phyloP scores from a whole-genome alignment of 768 basidiomycete species.

The Leucocoprinus leucothites region DNA sequence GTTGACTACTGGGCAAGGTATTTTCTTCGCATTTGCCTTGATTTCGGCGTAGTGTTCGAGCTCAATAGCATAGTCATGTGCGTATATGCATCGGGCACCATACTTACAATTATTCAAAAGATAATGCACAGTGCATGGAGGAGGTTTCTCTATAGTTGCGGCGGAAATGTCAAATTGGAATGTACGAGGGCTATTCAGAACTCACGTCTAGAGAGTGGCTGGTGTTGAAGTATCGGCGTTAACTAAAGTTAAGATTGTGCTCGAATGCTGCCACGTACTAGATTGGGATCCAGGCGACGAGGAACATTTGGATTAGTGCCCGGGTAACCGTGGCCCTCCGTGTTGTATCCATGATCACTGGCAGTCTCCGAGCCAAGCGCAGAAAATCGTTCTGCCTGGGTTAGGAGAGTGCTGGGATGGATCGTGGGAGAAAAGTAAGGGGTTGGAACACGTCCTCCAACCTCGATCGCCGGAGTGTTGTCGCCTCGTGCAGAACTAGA shows the following conservation, averaged over 20 bases:
- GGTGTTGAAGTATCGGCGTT: conserved; percentile 17
- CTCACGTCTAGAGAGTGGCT: conserved; percentile 65
- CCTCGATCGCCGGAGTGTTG: background rate
- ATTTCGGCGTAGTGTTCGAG: conserved; percentile 53
- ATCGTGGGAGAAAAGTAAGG: background rate
- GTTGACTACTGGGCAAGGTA: conserved; percentile 57
- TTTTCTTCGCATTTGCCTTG: conserved; percentile 54
- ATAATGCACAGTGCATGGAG: conserved; percentile 68
- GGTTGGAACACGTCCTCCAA: background rate
- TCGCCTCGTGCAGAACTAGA: background rate
- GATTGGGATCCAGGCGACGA: conserved; percentile 48
- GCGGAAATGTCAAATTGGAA: conserved; percentile 15
- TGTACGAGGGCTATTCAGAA: conserved; percentile 16
- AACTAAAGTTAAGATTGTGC: conserved; percentile 9
- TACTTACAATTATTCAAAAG: conserved; percentile 54
- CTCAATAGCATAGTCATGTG: conserved; percentile 57
- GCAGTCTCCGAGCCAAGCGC: background rate
- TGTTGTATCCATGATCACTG: background rate
- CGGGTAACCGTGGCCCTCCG: conserved; percentile 16
- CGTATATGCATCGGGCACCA: conserved; percentile 56
- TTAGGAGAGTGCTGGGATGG: background rate
- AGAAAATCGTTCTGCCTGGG: background rate
- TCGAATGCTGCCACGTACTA: conserved; percentile 33
- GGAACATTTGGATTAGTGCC: conserved; percentile 16
- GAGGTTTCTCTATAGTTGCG: conserved; percentile 47